These are phyloP conservation scores for Malassezia equina DNA, from an alignment of 1,284 basidiomycete species.

Conservation along the genomic window DNA sequence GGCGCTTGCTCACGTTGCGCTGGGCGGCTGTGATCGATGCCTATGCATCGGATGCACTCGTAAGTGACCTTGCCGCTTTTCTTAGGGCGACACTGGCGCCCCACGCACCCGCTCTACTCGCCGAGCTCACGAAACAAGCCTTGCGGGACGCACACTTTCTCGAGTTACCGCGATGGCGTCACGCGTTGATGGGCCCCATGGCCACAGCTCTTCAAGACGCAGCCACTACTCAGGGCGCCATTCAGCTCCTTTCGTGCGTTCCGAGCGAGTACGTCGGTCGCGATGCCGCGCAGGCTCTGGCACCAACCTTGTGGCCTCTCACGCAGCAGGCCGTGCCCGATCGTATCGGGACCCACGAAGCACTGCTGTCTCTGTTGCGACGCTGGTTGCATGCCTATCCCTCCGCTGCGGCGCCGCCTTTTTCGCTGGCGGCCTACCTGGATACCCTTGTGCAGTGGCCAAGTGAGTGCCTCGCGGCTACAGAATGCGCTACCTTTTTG, in stretches of 20 bases:
- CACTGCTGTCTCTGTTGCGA: background rate
- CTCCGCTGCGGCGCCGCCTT: background rate
- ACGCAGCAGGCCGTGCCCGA: background rate
- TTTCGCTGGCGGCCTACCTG: background rate
- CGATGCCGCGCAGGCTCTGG: background rate
- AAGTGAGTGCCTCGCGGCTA: background rate
- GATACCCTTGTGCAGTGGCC: background rate
- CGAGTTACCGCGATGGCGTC: constrained; percentile 25
- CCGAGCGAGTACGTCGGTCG: constrained; percentile 4
- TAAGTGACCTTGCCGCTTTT: background rate
- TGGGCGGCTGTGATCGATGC: constrained; percentile 23
- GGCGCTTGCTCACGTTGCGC: constrained; percentile 24
- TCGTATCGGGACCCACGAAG: background rate
- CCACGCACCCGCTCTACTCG: background rate
- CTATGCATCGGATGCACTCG: constrained; percentile 2
- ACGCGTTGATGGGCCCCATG: constrained; percentile 1
- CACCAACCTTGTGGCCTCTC: background rate
- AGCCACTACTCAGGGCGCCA: background rate
- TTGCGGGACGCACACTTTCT: constrained; percentile 24
- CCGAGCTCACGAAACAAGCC: background rate
- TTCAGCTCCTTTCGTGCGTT: background rate
- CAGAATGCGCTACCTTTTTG: background rate
- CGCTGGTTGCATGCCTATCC: background rate
- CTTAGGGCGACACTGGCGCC: background rate
- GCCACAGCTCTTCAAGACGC: background rate